These are phyloP conservation scores for Camelina neglecta DNA, from an alignment of 345 rosid genomes.

Conservation along the genomic window DNA sequence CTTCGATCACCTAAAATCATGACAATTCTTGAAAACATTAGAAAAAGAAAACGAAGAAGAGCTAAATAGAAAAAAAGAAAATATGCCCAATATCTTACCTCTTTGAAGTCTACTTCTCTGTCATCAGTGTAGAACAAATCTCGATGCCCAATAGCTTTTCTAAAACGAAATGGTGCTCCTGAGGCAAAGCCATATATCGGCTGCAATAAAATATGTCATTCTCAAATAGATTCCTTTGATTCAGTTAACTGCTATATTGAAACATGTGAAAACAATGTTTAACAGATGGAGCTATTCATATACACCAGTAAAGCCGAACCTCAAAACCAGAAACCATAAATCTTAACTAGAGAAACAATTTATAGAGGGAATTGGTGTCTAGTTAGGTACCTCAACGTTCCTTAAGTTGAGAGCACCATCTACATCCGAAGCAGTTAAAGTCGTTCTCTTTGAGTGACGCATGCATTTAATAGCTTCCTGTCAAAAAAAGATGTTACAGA, in stretches of 20 bases:
- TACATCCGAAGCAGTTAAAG: conserved; percentile 74
- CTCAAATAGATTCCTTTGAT: conserved; percentile 26
- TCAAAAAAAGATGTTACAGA: not conserved
- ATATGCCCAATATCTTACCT: conserved; percentile 59
- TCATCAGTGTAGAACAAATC: conserved; percentile 94
- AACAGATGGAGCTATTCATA: conserved; percentile 8
- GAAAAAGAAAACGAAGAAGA: conserved; percentile 12
- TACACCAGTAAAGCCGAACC: conserved; percentile 13
- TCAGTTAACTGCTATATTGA: conserved; percentile 11
- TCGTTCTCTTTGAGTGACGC: conserved; percentile 91
- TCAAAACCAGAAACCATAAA: conserved; percentile 28
- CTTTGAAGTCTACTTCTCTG: conserved; percentile 91
- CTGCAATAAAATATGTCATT: conserved; percentile 52
- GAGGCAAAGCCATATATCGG: conserved; percentile 87
- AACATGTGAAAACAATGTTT: conserved; percentile 5
- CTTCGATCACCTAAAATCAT: conserved; percentile 79
- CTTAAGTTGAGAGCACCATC: conserved; percentile 84
- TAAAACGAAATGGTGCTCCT: conserved; percentile 78
- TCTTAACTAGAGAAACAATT: not conserved
- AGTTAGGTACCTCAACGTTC: conserved; percentile 72
- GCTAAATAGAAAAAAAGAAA: conserved; percentile 13
- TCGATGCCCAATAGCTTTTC: conserved; percentile 85
- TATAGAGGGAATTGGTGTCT: not conserved
- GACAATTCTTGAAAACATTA: conserved; percentile 24
- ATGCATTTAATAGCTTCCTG: conserved; percentile 94